Evolutionary conservation across 306 rosid genomes (phyloP).

Genomic region (Cercis canadensis): DNA sequence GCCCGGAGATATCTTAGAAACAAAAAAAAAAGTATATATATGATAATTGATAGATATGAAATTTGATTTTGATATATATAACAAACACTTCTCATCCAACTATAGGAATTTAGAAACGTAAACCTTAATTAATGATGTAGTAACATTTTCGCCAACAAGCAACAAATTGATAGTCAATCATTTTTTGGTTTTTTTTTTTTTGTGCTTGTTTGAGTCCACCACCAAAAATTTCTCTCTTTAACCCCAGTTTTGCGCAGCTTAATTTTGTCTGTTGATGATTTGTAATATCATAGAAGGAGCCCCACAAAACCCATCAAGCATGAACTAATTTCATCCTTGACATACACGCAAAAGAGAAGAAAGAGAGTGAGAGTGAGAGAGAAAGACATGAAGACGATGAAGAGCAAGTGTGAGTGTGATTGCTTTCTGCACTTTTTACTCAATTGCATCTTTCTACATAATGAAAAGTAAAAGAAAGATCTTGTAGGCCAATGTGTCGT

Average conservation of each 20-base stretch:
- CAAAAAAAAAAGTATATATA: no score
- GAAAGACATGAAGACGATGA: background rate
- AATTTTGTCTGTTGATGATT: conserved; percentile 15
- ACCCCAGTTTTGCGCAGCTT: conserved; percentile 3
- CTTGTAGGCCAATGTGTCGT: conserved; percentile 42
- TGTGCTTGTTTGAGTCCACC: background rate
- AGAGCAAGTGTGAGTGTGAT: no score
- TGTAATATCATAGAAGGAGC: conserved; percentile 1
- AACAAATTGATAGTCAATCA: conserved; percentile 3
- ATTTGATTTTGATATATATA: no score
- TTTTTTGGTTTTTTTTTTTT: conserved; percentile 5
- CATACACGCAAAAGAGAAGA: conserved; percentile 31
- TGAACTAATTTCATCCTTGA: conserved; percentile 39
- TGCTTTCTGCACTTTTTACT: conserved; percentile 21
- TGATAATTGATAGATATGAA: no score
- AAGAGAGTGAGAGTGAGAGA: background rate
- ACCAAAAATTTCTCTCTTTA: background rate
- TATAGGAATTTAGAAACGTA: no score
- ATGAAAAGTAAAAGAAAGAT: conserved; percentile 43
- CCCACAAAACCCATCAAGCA: conserved; percentile 39
- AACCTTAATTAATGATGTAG: no score
- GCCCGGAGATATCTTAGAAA: no score
- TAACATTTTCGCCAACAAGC: no score
- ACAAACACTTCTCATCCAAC: no score
- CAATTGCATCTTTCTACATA: conserved; percentile 36